phyloP scores from a whole-genome alignment of 495 filamentous ascomycete species.

The Xylaria venustula region DNA sequence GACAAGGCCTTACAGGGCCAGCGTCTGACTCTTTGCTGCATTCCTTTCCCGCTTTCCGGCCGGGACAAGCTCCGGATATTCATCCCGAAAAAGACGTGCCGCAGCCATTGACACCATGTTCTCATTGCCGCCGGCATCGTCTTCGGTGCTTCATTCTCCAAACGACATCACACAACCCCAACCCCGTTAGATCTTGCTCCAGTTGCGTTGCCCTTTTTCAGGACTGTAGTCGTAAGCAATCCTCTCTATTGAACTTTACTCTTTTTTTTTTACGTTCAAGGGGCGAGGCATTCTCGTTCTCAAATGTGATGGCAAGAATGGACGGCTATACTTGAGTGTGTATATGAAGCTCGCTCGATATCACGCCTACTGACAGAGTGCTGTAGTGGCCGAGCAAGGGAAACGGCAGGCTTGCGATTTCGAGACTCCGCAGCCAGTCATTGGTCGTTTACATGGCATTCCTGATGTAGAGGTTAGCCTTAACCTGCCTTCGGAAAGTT shows the following conservation, averaged over 20 bases:
- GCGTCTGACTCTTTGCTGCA: not conserved
- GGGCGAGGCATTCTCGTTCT: too few relatives aligned
- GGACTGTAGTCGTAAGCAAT: constrained; percentile 24
- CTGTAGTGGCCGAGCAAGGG: constrained; percentile 40
- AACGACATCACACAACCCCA: constrained; percentile 46
- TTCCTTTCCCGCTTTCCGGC: not conserved
- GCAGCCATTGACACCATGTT: constrained; percentile 39
- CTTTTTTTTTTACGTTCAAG: too few relatives aligned
- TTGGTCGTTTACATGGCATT: constrained; percentile 23
- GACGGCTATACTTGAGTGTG: too few relatives aligned
- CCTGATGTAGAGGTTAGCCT: constrained; percentile 6
- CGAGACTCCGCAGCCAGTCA: constrained; percentile 45
- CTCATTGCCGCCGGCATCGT: constrained; percentile 41
- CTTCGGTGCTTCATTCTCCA: constrained; percentile 48
- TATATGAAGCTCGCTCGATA: too few relatives aligned
- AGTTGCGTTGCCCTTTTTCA: constrained; percentile 23
- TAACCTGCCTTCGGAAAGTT: not conserved
- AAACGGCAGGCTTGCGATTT: constrained; percentile 46
- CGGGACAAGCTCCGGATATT: not conserved
- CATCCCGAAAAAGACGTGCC: constrained; percentile 37
- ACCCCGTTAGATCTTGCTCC: constrained; percentile 27
- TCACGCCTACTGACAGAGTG: too few relatives aligned
- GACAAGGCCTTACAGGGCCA: not conserved
- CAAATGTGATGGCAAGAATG: too few relatives aligned
- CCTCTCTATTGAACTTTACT: too few relatives aligned